phyloP scores from a whole-genome alignment of 2,329 filamentous ascomycete species.

The Trichophyton rubrum region DNA sequence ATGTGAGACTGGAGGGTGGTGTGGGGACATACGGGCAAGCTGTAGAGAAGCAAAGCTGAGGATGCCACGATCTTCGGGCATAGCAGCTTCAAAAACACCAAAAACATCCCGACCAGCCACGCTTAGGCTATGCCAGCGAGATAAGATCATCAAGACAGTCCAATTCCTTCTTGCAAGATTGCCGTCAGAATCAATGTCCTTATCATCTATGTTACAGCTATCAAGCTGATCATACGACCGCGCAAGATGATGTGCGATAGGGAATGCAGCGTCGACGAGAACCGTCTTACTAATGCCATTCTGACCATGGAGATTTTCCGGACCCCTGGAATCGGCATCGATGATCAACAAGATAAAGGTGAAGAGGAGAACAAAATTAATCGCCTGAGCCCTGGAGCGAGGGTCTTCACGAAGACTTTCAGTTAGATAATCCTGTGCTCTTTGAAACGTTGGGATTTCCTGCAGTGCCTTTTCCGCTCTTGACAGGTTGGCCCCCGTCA shows the following conservation, averaged over 20 bases:
- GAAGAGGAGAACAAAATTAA: slow-evolving; percentile 33
- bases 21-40: slow-evolving; percentile 26
- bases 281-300: slow-evolving; percentile 30
- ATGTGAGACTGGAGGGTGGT: background rate
- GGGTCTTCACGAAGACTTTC: slow-evolving; percentile 29
- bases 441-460: slow-evolving; percentile 24
- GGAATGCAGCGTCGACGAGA: slow-evolving; percentile 29
- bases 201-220: slow-evolving; percentile 20
- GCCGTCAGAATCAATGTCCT: slow-evolving; percentile 30
- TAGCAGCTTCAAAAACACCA: slow-evolving; percentile 26
- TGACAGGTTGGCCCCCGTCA: slow-evolving; percentile 27
- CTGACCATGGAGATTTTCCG: slow-evolving; percentile 31
- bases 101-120: slow-evolving; percentile 30
- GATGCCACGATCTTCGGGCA: slow-evolving; percentile 28
- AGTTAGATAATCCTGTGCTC: slow-evolving; percentile 29
- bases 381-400: slow-evolving; percentile 21
- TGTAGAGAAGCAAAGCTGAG: slow-evolving; percentile 26
- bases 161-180: slow-evolving; percentile 31
- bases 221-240: slow-evolving; percentile 29
- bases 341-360: slow-evolving; percentile 31
- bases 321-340: slow-evolving; percentile 31
- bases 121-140: slow-evolving; percentile 32
- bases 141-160: slow-evolving; percentile 28
- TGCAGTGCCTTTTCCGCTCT: slow-evolving; percentile 25
- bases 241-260: slow-evolving; percentile 28